Base-by-base conservation (phyloP, 2,329 filamentous ascomycete genomes). In the Aaosphaeria pasadenensis region DNA sequence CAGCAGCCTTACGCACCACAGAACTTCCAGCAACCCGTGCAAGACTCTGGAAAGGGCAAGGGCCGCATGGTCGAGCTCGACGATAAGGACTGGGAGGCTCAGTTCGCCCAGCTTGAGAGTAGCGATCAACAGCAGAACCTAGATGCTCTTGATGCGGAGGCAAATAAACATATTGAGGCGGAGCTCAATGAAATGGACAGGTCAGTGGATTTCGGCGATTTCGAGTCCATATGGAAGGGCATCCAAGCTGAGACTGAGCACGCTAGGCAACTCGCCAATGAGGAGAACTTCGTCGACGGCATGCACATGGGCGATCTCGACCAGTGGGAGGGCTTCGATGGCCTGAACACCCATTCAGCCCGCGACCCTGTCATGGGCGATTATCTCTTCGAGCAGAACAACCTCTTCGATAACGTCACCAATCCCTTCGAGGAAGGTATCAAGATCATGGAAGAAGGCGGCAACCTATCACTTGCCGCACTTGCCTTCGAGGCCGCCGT, bases 401-500 rank as follows among this genome's bases (percentile, higher is more conserved):
- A 99, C 69, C 79, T 94, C 28, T 97, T 96, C 78, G 80, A 85
- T 54, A 82, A 88, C 48, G 81, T 90, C 51, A 79, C 77, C 47
- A 91, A 95, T 66, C 90, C 94, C 0, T 99, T 95, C 63, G 88
- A 92, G 48, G 91, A 97, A 73, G 94, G 94, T 42, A 81, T 96
- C 56, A 87, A 89, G 63, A 96, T 99, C 52, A 89, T 99, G 83
- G 85, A 87, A 52, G 88, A 94, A 62, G 91, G 94, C 41, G 94
- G 94, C 9, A 99, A 97, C 67, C 80, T 99, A 6, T 96, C 91
- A 1, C 78, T 99, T 17, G 94, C 94, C 5, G 91, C 94, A 0
- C 77, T 99, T 43, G 94, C 94, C 0, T 99, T 99, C 60, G 94
- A 99, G 73, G 91, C 94, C 13, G 94, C 94, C 2, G 89, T 92